A percentile compares a stretch with the other conserved stretches of the same genome.
Evolutionary conservation across 352 stramenopile genomes (phyloP).

Genomic region (Globisporangium iwayamae): DNA sequence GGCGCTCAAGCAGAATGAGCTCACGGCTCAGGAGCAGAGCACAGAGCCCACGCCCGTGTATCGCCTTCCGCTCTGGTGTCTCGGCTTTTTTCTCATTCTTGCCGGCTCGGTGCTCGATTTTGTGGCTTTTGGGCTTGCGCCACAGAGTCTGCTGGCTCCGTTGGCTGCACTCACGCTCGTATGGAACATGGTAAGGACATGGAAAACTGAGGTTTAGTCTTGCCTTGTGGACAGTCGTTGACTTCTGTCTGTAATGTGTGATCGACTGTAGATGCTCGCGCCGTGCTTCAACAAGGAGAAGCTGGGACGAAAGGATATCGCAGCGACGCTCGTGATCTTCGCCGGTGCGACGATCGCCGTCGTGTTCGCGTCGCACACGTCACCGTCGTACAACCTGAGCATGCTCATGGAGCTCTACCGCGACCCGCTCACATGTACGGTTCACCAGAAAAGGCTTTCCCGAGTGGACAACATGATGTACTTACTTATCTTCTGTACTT

Average conservation of each 20-base stretch:
- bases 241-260: not conserved
- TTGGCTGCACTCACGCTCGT: conserved; percentile 88
- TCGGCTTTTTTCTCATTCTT: conserved; percentile 82
- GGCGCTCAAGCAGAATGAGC: conserved; percentile 80
- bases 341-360: conserved; percentile 77
- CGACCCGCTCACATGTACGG: conserved; percentile 58
- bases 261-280: conserved; percentile 53
- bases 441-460: not conserved
- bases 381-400: conserved; percentile 75
- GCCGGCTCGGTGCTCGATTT: conserved; percentile 88
- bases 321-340: conserved; percentile 81
- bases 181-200: conserved; percentile 84
- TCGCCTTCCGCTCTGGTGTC: conserved; percentile 74
- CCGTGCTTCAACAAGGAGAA: conserved; percentile 88
- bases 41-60: conserved; percentile 54
- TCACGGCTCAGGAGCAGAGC: conserved; percentile 47
- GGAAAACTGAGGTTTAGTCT: not conserved
- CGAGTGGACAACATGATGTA: not conserved
- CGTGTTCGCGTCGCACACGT: conserved; percentile 79
- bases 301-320: conserved; percentile 74
- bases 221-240: not conserved
- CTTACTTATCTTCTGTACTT: not conserved
- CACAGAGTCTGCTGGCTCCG: conserved; percentile 84
- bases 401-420: conserved; percentile 79
- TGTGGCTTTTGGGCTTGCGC: conserved; percentile 87